phyloP scores from a whole-genome alignment of 1,139 yeast genomes.

The Lodderomyces pseudojiufengensis region DNA sequence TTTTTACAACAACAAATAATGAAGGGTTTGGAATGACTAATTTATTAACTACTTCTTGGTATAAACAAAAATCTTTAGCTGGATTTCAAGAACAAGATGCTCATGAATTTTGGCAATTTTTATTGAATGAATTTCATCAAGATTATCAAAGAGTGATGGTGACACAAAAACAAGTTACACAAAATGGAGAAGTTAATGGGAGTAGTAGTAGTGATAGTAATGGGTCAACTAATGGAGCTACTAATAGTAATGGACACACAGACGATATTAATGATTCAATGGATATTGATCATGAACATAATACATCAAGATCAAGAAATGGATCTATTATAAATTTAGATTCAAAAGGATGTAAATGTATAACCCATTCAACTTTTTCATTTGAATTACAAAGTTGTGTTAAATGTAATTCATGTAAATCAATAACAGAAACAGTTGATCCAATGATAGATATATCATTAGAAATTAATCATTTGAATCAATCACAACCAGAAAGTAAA shows the following conservation, averaged over 20 bases:
- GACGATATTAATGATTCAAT: not conserved
- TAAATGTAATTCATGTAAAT: constrained; percentile 65
- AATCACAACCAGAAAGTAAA: constrained; percentile 17
- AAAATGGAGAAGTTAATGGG: no score
- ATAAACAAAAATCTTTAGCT: constrained; percentile 74
- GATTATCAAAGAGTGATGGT: constrained; percentile 33
- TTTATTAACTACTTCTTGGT: constrained; percentile 78
- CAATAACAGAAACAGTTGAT: constrained; percentile 67
- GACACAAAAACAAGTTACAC: constrained; percentile 8
- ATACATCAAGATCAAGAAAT: not conserved
- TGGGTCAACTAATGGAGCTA: no score
- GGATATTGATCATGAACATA: constrained; percentile 1
- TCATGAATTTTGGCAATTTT: constrained; percentile 92
- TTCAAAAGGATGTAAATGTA: constrained; percentile 79
- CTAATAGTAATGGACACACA: not conserved
- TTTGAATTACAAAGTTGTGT: constrained; percentile 93
- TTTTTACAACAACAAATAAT: constrained; percentile 50
- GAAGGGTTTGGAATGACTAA: constrained; percentile 75
- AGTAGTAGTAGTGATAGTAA: no score
- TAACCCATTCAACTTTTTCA: constrained; percentile 89
- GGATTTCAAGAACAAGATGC: constrained; percentile 98
- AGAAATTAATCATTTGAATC: constrained; percentile 48
- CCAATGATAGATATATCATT: constrained; percentile 89
- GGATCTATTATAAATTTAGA: no score
- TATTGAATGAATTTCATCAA: constrained; percentile 77